Percentiles rank a stretch among this genome's conserved stretches.
phyloP scores from a whole-genome alignment of 2,329 filamentous ascomycete species.

The Hirsutella rhossiliensis region DNA sequence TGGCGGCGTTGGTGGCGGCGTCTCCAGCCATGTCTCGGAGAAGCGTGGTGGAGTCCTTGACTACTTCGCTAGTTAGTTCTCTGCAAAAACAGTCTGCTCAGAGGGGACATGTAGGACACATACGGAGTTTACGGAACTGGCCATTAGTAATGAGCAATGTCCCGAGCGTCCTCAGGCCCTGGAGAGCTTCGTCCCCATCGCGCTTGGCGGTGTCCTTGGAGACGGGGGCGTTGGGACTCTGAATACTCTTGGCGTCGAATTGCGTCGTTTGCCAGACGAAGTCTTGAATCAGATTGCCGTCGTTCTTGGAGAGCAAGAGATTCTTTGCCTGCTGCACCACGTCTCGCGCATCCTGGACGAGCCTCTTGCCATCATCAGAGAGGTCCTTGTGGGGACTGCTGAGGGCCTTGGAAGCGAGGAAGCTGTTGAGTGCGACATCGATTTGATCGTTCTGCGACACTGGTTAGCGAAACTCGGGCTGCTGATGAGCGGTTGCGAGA shows the following conservation, averaged over 20 bases:
- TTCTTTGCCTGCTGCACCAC: slow-evolving; percentile 78
- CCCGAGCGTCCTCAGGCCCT: slow-evolving; percentile 79
- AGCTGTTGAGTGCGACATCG: slow-evolving; percentile 86
- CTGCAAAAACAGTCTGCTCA: background rate
- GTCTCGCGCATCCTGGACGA: slow-evolving; percentile 65
- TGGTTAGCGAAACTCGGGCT: background rate
- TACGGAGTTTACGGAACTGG: slow-evolving; percentile 83
- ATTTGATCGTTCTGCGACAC: slow-evolving; percentile 73
- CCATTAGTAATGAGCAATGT: slow-evolving; percentile 89
- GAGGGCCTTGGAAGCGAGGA: slow-evolving; percentile 60
- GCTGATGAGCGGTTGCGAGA: slow-evolving; percentile 4
- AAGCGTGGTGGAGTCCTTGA: slow-evolving; percentile 70
- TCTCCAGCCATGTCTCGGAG: slow-evolving; percentile 87
- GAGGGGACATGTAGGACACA: slow-evolving; percentile 21
- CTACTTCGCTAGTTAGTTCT: slow-evolving; percentile 17
- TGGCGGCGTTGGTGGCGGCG: slow-evolving; percentile 68
- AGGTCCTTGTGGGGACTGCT: slow-evolving; percentile 62
- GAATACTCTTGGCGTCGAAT: slow-evolving; percentile 51
- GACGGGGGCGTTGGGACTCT: slow-evolving; percentile 52
- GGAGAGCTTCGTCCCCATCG: slow-evolving; percentile 70
- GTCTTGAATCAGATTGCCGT: slow-evolving; percentile 87
- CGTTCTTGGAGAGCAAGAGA: slow-evolving; percentile 83
- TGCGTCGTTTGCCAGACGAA: slow-evolving; percentile 91
- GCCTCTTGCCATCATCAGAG: slow-evolving; percentile 67
- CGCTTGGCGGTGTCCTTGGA: slow-evolving; percentile 68